Conservation (phyloP, 371 early-diverging fungal species). For the Catenaria anguillulae region DNA sequence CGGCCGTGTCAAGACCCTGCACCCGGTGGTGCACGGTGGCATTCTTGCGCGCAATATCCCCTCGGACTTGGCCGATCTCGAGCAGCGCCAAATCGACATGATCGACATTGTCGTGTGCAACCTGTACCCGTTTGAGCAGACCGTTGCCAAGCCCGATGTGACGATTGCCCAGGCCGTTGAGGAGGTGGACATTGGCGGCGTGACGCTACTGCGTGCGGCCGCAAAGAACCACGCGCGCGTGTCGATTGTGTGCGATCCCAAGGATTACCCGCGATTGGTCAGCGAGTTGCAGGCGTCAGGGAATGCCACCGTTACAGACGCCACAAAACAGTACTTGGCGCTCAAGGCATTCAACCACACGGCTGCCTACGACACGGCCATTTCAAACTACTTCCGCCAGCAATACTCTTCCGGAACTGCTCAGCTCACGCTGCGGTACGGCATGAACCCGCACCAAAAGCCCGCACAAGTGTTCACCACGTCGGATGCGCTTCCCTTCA, state of each 20-base stretch:
- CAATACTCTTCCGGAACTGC: slow-evolving; percentile 58
- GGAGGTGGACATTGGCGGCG: slow-evolving; percentile 96
- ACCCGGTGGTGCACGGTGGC: slow-evolving; percentile 95
- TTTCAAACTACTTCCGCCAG: slow-evolving; percentile 83
- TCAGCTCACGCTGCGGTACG: slow-evolving; percentile 83
- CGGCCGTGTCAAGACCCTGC: slow-evolving; percentile 95
- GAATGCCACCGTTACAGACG: slow-evolving; percentile 20
- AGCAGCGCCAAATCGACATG: slow-evolving; percentile 69
- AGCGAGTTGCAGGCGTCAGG: slow-evolving; percentile 32
- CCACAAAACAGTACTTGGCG: slow-evolving; percentile 32
- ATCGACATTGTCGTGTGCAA: slow-evolving; percentile 94
- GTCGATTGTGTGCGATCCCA: slow-evolving; percentile 77
- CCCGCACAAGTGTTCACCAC: slow-evolving; percentile 83
- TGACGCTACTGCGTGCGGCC: slow-evolving; percentile 90
- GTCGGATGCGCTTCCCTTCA: slow-evolving; percentile 73
- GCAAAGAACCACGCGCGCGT: slow-evolving; percentile 97
- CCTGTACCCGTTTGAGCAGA: slow-evolving; percentile 93
- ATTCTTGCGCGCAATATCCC: slow-evolving; percentile 84
- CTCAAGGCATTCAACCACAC: slow-evolving; percentile 78
- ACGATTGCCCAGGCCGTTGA: slow-evolving; percentile 90
- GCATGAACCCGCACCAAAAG: slow-evolving; percentile 95
- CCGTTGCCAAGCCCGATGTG: slow-evolving; percentile 69
- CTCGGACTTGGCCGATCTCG: slow-evolving; percentile 74
- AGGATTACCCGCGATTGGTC: slow-evolving; percentile 67
- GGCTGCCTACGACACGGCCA: slow-evolving; percentile 87